These are phyloP conservation scores for Termitomyces sp. DNA, from an alignment of 768 basidiomycete genomes.

Conservation along the genomic window DNA sequence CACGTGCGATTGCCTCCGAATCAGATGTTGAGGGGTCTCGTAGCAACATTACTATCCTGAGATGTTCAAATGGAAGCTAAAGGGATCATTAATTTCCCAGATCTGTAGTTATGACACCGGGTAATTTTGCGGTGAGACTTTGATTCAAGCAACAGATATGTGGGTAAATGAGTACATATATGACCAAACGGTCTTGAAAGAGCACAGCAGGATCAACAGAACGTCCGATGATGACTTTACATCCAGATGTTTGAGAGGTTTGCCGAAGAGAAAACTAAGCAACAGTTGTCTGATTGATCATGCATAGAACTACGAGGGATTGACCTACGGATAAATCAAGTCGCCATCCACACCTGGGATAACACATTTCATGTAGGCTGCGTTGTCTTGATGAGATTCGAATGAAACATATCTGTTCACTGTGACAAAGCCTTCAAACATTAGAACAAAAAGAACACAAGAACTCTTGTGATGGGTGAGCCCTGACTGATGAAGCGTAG, in stretches of 20 bases:
- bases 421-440: not conserved
- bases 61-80: not conserved
- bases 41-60: not conserved
- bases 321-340: too few relatives aligned
- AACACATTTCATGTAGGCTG: not conserved
- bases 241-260: not conserved
- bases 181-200: not conserved
- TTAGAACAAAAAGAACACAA: not conserved
- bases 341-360: not conserved
- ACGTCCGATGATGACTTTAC: not conserved
- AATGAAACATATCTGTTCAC: not conserved
- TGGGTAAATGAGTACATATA: not conserved
- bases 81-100: not conserved
- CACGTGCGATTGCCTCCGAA: not conserved
- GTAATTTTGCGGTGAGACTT: too few relatives aligned
- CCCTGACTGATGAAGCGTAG: not conserved
- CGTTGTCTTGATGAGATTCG: too few relatives aligned
- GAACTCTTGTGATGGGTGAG: not conserved
- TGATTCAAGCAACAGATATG: not conserved
- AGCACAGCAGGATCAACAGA: not conserved
- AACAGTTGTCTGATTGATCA: not conserved
- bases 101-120: not conserved
- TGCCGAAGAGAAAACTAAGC: not conserved
- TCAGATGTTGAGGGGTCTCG: not conserved
- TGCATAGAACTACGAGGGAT: too few relatives aligned